Conservation (phyloP, 768 basidiomycete species). For the Steccherinum ochraceum region DNA sequence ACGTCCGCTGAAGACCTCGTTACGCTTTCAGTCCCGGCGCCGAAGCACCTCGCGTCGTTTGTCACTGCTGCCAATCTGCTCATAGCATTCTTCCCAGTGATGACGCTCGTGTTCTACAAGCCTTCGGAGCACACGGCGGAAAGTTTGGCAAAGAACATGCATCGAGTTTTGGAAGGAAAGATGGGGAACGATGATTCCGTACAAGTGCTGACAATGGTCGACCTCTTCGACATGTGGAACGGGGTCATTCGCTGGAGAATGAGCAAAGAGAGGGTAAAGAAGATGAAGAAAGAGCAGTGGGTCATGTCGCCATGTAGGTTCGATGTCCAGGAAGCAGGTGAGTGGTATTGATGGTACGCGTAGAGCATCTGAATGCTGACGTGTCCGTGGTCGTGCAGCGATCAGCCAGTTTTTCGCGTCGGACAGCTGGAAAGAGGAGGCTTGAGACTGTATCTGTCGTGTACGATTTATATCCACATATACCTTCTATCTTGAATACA, state of each 20-base stretch:
- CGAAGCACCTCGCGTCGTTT: background rate
- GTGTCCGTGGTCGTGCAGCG: too few species aligned
- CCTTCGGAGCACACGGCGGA: background rate
- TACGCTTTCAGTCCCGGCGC: constrained; percentile 2
- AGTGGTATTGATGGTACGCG: background rate
- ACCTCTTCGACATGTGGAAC: background rate
- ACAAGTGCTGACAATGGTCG: background rate
- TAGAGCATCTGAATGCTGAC: too few species aligned
- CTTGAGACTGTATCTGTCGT: too few species aligned
- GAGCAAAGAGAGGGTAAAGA: constrained; percentile 10
- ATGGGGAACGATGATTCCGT: background rate
- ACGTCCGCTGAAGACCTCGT: constrained; percentile 10
- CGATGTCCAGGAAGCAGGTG: background rate
- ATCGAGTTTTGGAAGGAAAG: background rate
- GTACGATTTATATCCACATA: too few species aligned
- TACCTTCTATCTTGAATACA: too few species aligned
- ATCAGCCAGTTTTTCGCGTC: too few species aligned
- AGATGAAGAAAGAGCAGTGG: constrained; percentile 10
- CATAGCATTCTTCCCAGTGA: background rate
- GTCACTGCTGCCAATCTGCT: background rate
- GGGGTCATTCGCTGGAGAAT: constrained; percentile 9
- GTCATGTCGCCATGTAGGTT: constrained; percentile 4
- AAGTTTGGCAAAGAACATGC: background rate
- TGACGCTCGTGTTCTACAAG: constrained; percentile 6
- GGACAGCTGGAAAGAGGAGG: too few species aligned